phyloP scores from a whole-genome alignment of 2,329 filamentous ascomycete species.

The Aspergillus caelatus region DNA sequence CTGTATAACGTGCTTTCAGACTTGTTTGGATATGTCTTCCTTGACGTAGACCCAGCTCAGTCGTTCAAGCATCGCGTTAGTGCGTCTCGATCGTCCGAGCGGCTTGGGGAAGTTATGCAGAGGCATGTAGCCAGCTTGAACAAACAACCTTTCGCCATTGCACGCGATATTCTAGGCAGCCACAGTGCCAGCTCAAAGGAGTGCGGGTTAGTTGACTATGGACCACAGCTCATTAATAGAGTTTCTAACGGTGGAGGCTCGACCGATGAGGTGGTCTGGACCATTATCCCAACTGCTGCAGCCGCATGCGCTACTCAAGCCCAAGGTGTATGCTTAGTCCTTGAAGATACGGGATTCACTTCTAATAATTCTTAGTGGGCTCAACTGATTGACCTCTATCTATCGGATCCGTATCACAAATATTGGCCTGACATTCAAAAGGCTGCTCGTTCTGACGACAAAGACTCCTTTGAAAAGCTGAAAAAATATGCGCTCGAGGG shows the following conservation, averaged over 20 bases:
- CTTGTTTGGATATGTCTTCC: conserved; percentile 14
- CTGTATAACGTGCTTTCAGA: conserved; percentile 7
- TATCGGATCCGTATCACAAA: conserved; percentile 11
- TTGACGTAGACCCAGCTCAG: conserved; percentile 13
- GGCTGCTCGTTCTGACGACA: conserved; percentile 3
- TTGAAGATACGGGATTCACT: neutral
- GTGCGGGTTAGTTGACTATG: neutral
- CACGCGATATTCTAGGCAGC: neutral
- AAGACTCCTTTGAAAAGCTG: conserved; percentile 12
- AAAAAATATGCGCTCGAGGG: conserved; percentile 19
- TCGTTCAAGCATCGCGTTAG: conserved; percentile 4
- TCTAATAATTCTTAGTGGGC: conserved; percentile 12
- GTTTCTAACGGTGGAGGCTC: conserved; percentile 10
- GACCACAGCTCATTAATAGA: conserved; percentile 8
- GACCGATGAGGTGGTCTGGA: conserved; percentile 13
- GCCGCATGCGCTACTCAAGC: conserved; percentile 17
- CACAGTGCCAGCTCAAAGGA: neutral
- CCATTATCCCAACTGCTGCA: conserved; percentile 15
- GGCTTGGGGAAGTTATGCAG: conserved; percentile 12
- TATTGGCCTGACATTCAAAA: conserved; percentile 15
- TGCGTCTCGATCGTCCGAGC: neutral
- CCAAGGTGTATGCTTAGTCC: conserved; percentile 8
- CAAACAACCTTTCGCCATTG: neutral
- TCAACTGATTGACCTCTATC: conserved; percentile 16
- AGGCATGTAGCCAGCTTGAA: neutral